Evolutionary conservation across 441 rosid genomes (phyloP), one percentile per base, ranked within the genome.

Genomic region (Croton laevigatus): DNA sequence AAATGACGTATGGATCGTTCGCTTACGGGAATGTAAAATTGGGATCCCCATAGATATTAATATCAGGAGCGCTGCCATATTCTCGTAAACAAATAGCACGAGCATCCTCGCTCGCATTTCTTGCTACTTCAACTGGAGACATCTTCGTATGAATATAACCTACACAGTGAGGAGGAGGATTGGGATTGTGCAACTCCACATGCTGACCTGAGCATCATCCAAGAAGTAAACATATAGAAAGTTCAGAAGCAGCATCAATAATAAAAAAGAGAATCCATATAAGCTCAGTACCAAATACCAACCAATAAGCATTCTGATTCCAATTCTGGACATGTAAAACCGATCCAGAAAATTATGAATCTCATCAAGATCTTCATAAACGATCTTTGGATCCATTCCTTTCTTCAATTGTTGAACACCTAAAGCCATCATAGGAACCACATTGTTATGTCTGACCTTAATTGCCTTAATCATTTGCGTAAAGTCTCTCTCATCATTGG

Each of bases 301-400:
- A 94, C 99, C 99, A 58, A 95, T 95, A 64, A 94, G 94, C 98
- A 92, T 91, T 62, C 98, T 94, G 73, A 95, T 92, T 66, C 99
- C 98, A 49, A 95, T 95, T 69, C 99, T 87, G 0, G 99, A 92
- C 96, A 95, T 77, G 87, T 95, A 92, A 84, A 95, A 92, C 2
- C 99, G 88, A 83, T 95, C 98, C 22, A 95, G 87, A 81, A 95
- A 95, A 82, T 84, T 88, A 77, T 95, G 98, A 77, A 95, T 89
- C 88, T 91, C 98, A 65, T 85, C 87, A 9, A 91, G 94, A 76
- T 78, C 91, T 81, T 81, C 91, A 59, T 75, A 77, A 17, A 71
- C 79, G 40, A 87, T 79, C 78, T 79, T 89, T 8, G 82, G 79
- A 40, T 66, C 76, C 73, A 89, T 68, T 62, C 81, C 89, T 88